A percentile compares a stretch with the other conserved stretches of the same genome.
Conservation (phyloP, 257 asterid species). For the Solanum ossicruentum region DNA sequence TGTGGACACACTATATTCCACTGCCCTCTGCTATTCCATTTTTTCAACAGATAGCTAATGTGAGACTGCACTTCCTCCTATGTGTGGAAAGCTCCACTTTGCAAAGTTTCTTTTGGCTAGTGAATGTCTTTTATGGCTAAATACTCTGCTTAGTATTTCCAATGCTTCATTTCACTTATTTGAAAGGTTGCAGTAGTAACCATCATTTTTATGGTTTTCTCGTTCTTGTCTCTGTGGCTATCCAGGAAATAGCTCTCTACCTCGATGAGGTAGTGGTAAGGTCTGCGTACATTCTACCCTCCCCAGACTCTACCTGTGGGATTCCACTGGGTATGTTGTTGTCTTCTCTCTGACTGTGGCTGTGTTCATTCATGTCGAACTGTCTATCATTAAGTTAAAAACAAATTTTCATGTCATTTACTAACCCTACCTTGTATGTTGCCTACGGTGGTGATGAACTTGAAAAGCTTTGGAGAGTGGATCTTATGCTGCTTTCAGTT, state of each 20-base stretch:
- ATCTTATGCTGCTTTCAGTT: neutral
- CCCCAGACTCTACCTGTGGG: too few species aligned
- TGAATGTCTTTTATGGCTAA: neutral
- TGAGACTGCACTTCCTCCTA: neutral
- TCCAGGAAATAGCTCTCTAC: too few species aligned
- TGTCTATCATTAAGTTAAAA: neutral
- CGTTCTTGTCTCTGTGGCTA: neutral
- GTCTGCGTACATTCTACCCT: too few species aligned
- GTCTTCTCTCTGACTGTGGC: neutral
- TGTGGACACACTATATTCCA: too few species aligned
- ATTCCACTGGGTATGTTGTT: too few species aligned
- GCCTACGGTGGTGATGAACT: neutral
- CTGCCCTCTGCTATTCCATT: neutral
- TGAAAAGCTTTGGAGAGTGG: neutral
- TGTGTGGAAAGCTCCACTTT: neutral
- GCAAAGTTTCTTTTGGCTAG: neutral
- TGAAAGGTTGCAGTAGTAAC: neutral
- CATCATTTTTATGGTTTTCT: neutral
- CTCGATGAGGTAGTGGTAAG: too few species aligned
- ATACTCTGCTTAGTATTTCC: neutral
- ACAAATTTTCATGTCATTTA: neutral
- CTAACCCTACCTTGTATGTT: neutral
- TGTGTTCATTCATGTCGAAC: neutral
- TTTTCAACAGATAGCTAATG: neutral
- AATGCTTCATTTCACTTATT: neutral